phyloP scores from a whole-genome alignment of 371 early-diverging fungal genomes.

The Apophysomyces sp. region DNA sequence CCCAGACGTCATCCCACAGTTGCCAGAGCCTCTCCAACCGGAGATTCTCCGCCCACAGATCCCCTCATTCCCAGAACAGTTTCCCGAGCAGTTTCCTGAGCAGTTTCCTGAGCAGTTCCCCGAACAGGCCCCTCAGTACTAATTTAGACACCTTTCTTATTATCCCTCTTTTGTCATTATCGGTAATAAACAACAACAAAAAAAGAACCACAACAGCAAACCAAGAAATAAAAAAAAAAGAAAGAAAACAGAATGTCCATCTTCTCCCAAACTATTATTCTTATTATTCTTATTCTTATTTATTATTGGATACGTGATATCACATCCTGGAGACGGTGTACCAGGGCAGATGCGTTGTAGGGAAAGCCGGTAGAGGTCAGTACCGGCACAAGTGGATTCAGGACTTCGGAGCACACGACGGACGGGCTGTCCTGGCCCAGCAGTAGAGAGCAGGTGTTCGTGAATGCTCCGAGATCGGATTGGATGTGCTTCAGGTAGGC shows the following conservation, averaged over 20 bases:
- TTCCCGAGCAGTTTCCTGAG: too few species aligned
- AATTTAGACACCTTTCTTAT: too few species aligned
- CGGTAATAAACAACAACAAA: too few species aligned
- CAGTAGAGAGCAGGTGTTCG: not conserved
- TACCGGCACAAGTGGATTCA: not conserved
- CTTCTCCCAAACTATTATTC: too few species aligned
- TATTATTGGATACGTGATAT: not conserved
- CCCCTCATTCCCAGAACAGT: not conserved
- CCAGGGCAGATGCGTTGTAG: slow-evolving; percentile 15
- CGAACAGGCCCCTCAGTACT: too few species aligned
- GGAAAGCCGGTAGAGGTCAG: slow-evolving; percentile 14
- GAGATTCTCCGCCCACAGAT: too few species aligned
- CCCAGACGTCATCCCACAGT: not conserved
- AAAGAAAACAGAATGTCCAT: too few species aligned
- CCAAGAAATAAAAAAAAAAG: too few species aligned
- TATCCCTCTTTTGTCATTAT: too few species aligned
- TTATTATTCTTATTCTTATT: not conserved
- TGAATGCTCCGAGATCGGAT: slow-evolving; percentile 2
- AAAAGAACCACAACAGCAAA: too few species aligned
- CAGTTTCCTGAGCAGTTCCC: too few species aligned
- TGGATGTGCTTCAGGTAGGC: slow-evolving; percentile 15
- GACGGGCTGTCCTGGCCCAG: not conserved
- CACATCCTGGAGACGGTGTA: slow-evolving; percentile 4
- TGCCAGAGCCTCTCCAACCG: not conserved
- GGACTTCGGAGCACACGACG: not conserved